A percentile compares a stretch with the other conserved stretches of the same genome.
These are phyloP conservation scores for Prunus persica DNA, from an alignment of 306 rosid genomes.

Conservation along the genomic window DNA sequence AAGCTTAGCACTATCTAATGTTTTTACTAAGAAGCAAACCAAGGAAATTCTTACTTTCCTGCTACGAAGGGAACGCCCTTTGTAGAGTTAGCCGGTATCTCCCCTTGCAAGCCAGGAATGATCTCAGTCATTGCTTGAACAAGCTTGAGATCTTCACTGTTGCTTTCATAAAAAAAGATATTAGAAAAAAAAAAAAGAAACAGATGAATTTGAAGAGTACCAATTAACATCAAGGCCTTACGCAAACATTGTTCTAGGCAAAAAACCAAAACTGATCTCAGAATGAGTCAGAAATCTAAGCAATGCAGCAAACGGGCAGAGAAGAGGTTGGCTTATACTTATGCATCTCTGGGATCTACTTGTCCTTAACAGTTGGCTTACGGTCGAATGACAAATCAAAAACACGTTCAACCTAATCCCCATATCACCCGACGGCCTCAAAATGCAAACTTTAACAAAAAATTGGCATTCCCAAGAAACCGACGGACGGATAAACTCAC, in stretches of 20 bases:
- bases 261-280: background rate
- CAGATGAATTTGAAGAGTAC: too few species aligned
- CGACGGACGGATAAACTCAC: background rate
- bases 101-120: conserved; percentile 40
- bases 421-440: conserved; percentile 7
- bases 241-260: background rate
- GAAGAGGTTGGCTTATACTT: background rate
- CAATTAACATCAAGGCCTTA: too few species aligned
- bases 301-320: background rate
- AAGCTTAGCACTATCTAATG: too few species aligned
- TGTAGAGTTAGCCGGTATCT: conserved; percentile 28
- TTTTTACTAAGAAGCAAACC: too few species aligned
- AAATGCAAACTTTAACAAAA: background rate
- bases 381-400: background rate
- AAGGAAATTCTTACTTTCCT: conserved; percentile 30
- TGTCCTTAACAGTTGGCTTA: background rate
- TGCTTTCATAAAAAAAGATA: conserved; percentile 14
- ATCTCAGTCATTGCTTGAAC: conserved; percentile 37
- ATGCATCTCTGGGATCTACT: background rate
- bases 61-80: conserved; percentile 31
- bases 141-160: conserved; percentile 30
- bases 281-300: background rate
- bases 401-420: background rate
- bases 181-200: too few species aligned
- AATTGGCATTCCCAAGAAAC: background rate